phyloP scores from a whole-genome alignment of 2,329 filamentous ascomycete genomes.

The Trichoderma sp. region DNA sequence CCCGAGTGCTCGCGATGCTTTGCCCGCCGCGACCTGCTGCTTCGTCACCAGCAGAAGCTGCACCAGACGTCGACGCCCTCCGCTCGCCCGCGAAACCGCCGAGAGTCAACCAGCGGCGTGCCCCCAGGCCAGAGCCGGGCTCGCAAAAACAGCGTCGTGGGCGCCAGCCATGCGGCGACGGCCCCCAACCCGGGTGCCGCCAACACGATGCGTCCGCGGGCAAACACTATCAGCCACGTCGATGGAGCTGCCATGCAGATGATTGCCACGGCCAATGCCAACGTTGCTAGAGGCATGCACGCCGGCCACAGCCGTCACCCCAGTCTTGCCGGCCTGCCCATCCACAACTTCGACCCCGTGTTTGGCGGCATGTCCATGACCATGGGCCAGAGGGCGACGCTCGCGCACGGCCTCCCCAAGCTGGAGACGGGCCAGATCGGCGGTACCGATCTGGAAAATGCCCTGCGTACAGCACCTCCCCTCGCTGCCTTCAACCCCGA shows the following conservation, averaged over 20 bases:
- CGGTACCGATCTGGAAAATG: slow-evolving; percentile 63
- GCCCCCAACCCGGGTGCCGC: slow-evolving; percentile 39
- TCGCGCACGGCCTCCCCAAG: slow-evolving; percentile 70
- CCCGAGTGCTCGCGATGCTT: slow-evolving; percentile 94
- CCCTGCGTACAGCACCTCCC: slow-evolving; percentile 75
- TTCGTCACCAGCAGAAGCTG: slow-evolving; percentile 97
- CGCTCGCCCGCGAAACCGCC: slow-evolving; percentile 78
- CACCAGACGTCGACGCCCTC: slow-evolving; percentile 90
- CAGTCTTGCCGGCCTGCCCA: slow-evolving; percentile 67
- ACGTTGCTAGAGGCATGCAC: slow-evolving; percentile 49
- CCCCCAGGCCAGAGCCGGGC: slow-evolving; percentile 68
- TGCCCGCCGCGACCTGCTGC: slow-evolving; percentile 83
- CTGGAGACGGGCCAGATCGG: slow-evolving; percentile 75
- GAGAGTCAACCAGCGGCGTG: slow-evolving; percentile 81
- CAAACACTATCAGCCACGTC: slow-evolving; percentile 95
- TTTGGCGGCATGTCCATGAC: slow-evolving; percentile 71
- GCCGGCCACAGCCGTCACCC: slow-evolving; percentile 67
- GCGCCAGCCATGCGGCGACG: slow-evolving; percentile 45
- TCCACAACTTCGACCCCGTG: slow-evolving; percentile 58
- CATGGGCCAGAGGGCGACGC: slow-evolving; percentile 61
- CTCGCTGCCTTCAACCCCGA: slow-evolving; percentile 62
- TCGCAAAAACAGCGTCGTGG: slow-evolving; percentile 87
- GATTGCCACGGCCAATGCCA: slow-evolving; percentile 59
- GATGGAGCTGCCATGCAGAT: slow-evolving; percentile 75
- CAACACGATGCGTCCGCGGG: slow-evolving; percentile 75